Conservation (phyloP, 2,329 filamentous ascomycete species). For the Lachnellula occidentalis region DNA sequence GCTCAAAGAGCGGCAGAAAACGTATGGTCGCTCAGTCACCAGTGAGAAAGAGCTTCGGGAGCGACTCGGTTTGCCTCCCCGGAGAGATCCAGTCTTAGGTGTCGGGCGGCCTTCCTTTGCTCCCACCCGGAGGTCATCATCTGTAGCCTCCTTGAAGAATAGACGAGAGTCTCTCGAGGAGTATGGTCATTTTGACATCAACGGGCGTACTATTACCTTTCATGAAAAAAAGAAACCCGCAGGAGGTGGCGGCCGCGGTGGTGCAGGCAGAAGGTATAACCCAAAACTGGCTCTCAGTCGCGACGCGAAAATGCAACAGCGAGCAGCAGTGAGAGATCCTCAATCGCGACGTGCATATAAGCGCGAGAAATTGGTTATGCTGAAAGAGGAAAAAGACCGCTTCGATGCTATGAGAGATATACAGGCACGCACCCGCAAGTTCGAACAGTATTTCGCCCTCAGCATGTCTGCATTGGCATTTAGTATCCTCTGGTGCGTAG, state of each 20-base stretch:
- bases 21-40: conserved; percentile 48
- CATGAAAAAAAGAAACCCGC: conserved; percentile 22
- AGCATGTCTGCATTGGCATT: conserved; percentile 54
- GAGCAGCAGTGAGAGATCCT: conserved; percentile 7
- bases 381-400: conserved; percentile 53
- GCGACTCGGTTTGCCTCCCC: conserved; percentile 32
- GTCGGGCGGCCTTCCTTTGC: conserved; percentile 3
- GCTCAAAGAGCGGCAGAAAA: conserved; percentile 47
- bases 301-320: conserved; percentile 24
- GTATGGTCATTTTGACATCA: conserved; percentile 33
- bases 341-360: conserved; percentile 11
- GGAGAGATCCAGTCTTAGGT: conserved; percentile 9
- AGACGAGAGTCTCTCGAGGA: conserved; percentile 24
- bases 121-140: conserved; percentile 9
- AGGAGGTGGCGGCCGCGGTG: conserved; percentile 24
- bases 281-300: conserved; percentile 16
- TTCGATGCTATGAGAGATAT: conserved; percentile 63
- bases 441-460: conserved; percentile 57
- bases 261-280: conserved; percentile 17
- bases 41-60: conserved; percentile 44
- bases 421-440: conserved; percentile 48
- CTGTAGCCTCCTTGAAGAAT: conserved; percentile 26
- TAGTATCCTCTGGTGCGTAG: conserved; percentile 57
- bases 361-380: conserved; percentile 43
- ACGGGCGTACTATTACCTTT: conserved; percentile 33